Evolutionary conservation across 495 filamentous ascomycete species (phyloP), one percentile per base, ranked within the genome.

Genomic region (Staphylotrichum longicolle): DNA sequence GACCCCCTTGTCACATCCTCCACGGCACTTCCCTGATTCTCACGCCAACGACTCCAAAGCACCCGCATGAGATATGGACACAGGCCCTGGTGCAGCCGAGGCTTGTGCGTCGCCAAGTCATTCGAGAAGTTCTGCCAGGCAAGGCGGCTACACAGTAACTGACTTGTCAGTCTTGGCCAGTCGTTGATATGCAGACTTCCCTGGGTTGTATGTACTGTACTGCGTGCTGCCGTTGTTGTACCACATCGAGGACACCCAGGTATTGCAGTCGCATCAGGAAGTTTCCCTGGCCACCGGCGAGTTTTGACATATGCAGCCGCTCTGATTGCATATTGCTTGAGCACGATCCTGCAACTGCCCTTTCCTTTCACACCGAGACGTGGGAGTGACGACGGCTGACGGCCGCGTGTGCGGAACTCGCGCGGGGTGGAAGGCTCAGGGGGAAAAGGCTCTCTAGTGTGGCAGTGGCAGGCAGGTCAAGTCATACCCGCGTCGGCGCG

Each of bases 371-470:
- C 39, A 60, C 39, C 57, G 48, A 52, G 47, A 10, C 44, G 10
- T n/a, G 42, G 7, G 42, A 11, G 9, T 45, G 46, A 30, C 7
- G 8, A 44, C 48, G 48, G 57, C 39, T 60, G 57, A 60, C 57
- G 20, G 15, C 56, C 10, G 45, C 33, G 12, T 7, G 34, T 48
- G n/a, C 46, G 45, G 57, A 10, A 50, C 37, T 30, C 12, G 37
- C 20, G 27, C 15, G 20, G 45, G 15, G 40, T 2, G 15, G 20
- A 55, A 6, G 50, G 35, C 40, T 27, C 44, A 46, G 7, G 7
- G 11, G 11, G 44, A 6, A 6, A 27, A 27, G 20, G 20, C 20
- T 27, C 20, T 27, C 42, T 4, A 58, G 15, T 32, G n/a, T 15
- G 34, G 30, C 44, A 33, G n/a, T 15, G 34, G 30, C 44, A 33